Percentiles rank a stretch among this genome's conserved stretches.
Evolutionary conservation across 371 early-diverging fungal genomes (phyloP).

Genomic region (Scutellospora calospora): DNA sequence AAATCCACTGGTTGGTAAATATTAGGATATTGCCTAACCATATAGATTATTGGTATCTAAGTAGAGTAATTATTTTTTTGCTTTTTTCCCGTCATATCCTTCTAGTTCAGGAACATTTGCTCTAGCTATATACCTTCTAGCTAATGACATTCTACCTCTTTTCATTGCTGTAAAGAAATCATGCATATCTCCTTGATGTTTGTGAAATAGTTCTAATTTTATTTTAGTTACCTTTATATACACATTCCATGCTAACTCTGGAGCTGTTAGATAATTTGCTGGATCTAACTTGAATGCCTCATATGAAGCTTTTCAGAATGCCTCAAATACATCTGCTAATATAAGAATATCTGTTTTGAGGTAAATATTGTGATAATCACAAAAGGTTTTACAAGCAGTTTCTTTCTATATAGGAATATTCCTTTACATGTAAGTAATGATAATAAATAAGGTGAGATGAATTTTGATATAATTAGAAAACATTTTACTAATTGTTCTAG

Average conservation of each 20-base stretch:
- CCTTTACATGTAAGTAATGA: too few relatives aligned
- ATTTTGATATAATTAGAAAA: too few relatives aligned
- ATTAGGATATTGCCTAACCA: conserved; percentile 36
- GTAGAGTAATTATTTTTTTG: not conserved
- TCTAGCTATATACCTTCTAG: conserved; percentile 9
- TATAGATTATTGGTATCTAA: conserved; percentile 32
- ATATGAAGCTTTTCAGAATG: conserved; percentile 16
- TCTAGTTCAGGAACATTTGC: conserved; percentile 36
- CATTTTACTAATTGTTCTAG: too few relatives aligned
- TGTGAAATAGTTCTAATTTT: conserved; percentile 29
- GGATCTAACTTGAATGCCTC: conserved; percentile 20
- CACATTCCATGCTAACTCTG: conserved; percentile 6
- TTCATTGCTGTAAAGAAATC: conserved; percentile 23
- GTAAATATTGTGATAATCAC: conserved; percentile 7
- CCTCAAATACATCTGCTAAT: conserved; percentile 38
- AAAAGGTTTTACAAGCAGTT: not conserved
- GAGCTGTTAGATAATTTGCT: conserved; percentile 36
- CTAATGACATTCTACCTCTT: conserved; percentile 33
- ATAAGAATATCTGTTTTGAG: conserved; percentile 35
- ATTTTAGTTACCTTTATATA: conserved; percentile 23
- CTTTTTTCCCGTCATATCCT: conserved; percentile 20
- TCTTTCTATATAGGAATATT: not conserved
- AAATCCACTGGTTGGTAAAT: conserved; percentile 33
- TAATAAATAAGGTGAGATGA: too few relatives aligned
- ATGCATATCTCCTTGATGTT: conserved; percentile 38